These are phyloP conservation scores for Fagus sylvatica DNA, from an alignment of 306 rosid species.

Conservation along the genomic window DNA sequence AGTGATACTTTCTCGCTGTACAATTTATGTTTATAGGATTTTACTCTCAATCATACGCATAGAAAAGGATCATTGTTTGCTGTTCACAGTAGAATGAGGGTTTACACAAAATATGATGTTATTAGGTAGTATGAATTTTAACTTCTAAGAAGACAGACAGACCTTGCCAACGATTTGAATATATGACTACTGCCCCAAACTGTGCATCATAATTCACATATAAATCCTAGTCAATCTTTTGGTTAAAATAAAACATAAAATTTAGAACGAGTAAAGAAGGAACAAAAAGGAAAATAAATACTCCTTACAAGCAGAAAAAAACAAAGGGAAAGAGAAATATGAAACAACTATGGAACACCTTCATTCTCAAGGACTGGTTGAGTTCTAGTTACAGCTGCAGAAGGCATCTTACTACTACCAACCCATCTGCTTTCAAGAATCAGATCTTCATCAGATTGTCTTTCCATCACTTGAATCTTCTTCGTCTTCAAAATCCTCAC, in stretches of 20 bases:
- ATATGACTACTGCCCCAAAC: background rate
- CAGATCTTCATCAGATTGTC: slow-evolving; percentile 66
- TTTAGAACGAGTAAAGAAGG: slow-evolving; percentile 8
- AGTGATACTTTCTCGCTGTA: no score
- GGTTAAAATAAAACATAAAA: slow-evolving; percentile 4
- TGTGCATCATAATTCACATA: background rate
- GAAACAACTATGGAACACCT: slow-evolving; percentile 28
- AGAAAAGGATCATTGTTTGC: no score
- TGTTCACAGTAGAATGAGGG: no score
- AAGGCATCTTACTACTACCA: slow-evolving; percentile 71
- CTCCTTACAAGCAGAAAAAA: background rate
- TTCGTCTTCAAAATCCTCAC: slow-evolving; percentile 47
- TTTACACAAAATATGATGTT: no score
- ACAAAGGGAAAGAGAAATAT: background rate
- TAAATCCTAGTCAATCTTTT: background rate
- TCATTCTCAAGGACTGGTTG: slow-evolving; percentile 62
- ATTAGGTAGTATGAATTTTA: no score
- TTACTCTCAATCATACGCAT: background rate
- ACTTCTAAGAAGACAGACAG: no score
- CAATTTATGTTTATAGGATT: background rate
- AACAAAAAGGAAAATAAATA: slow-evolving; percentile 6
- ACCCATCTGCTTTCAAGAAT: slow-evolving; percentile 76
- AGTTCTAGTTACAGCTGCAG: slow-evolving; percentile 75
- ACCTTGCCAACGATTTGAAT: no score
- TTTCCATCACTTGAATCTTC: slow-evolving; percentile 68